Percentiles rank a stretch among this genome's conserved stretches.
These are phyloP conservation scores for Emericellopsis cladophorae DNA, from an alignment of 2,329 filamentous ascomycete species.

Conservation along the genomic window DNA sequence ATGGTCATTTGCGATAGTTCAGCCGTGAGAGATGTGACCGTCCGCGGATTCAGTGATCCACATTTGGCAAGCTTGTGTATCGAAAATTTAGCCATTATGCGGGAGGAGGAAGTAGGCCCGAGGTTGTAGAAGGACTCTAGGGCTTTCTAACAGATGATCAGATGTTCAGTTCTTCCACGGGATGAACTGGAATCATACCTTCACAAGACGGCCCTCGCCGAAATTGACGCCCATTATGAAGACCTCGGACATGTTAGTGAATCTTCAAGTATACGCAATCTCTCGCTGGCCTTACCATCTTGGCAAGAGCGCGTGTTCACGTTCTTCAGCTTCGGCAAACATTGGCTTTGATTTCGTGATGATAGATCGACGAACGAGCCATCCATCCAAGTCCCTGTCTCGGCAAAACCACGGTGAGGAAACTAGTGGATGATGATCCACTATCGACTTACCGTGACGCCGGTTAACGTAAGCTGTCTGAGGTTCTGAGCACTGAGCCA, in stretches of 20 bases:
- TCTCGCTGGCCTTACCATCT: conserved; percentile 6
- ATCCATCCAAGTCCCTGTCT: too few relatives aligned
- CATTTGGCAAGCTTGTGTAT: conserved; percentile 78
- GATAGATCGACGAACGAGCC: too few relatives aligned
- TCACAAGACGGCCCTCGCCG: conserved; percentile 68
- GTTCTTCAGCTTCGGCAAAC: too few relatives aligned
- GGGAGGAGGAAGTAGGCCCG: conserved; percentile 54
- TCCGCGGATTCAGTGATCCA: conserved; percentile 60
- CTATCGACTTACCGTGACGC: too few relatives aligned
- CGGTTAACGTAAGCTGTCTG: too few relatives aligned
- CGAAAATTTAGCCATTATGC: conserved; percentile 77
- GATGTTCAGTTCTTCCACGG: not conserved
- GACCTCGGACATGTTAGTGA: conserved; percentile 35
- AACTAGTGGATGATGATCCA: too few relatives aligned
- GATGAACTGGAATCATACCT: conserved; percentile 38
- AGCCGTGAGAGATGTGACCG: conserved; percentile 68
- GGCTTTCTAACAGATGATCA: conserved; percentile 41
- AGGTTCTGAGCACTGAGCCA: too few relatives aligned
- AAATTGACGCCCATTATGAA: conserved; percentile 84
- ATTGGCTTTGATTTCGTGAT: too few relatives aligned
- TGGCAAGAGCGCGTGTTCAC: conserved; percentile 2
- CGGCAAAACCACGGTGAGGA: too few relatives aligned
- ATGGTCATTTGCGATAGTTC: conserved; percentile 87
- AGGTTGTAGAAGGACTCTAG: conserved; percentile 82
- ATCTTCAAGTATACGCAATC: too few relatives aligned